Evolutionary conservation across 129 eudicot species (phyloP), one percentile per base, ranked within the genome.

Genomic region (Pittosporum tobira): DNA sequence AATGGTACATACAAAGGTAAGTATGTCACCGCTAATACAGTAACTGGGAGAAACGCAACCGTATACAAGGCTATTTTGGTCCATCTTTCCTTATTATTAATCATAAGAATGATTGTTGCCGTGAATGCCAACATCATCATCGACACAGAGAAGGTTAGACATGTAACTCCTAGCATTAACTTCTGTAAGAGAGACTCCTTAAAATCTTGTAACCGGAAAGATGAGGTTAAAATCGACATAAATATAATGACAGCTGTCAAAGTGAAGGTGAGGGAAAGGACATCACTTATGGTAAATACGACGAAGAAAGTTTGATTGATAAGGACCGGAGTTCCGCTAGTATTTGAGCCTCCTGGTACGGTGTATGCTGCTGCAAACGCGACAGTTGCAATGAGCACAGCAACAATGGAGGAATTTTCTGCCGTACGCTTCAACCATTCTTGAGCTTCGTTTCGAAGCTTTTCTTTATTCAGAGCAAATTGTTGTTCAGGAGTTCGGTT

Each of bases 321-420:
- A 7, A 78, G 76, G 62, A 73, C 11, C 1, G 83, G 83, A 44
- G 21, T 16, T 12, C 83, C 83, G 0, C 3, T 10, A 20, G 38
- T 23, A 52, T 60, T 50, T 12, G 59, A 8, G 14, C 79, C 79
- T 22, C 83, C 79, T 46, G 83, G 83, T 1, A 77, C 37, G 0
- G 76, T 68, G 69, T 78, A 78, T 6, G 76, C 83, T 11, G 83
- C 73, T 27, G 83, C 69, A 54, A 78, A 78, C 30, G 83, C 83
- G 19, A 78, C 79, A 0, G 76, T 78, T 15, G 83, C 83, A 12
- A 78, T 78, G 19, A 78, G 73, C 22, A 78, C 73, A 6, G 74
- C 75, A 18, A 78, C 76, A 15, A 78, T 45, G 20, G 83, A 73
- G 60, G 79, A 78, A 55, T 73, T 65, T 55, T 78, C 69, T 1